These are phyloP conservation scores for Mucor velutinosus DNA, from an alignment of 371 early-diverging fungal genomes.

Conservation along the genomic window DNA sequence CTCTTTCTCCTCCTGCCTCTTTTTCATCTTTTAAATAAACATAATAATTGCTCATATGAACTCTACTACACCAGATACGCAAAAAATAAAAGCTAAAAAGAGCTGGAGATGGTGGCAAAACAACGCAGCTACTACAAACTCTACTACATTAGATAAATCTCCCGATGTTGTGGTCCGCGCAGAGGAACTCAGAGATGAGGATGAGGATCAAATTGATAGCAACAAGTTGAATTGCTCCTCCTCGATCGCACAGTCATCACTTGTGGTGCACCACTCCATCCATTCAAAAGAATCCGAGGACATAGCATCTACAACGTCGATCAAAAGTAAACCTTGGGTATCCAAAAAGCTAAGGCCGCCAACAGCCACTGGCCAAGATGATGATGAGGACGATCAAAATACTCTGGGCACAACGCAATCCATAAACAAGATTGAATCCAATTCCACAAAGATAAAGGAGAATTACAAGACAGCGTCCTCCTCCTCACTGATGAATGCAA, in stretches of 20 bases:
- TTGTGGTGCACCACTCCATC: slow-evolving; percentile 11
- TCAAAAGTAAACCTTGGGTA: slow-evolving; percentile 19
- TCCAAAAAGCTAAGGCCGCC: not conserved
- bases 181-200: not conserved
- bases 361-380: not conserved
- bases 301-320: slow-evolving; percentile 11
- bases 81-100: not conserved
- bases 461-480: not conserved
- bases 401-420: not conserved
- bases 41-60: not conserved
- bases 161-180: not conserved
- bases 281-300: slow-evolving; percentile 18
- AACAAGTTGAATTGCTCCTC: not conserved
- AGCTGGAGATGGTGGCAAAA: slow-evolving; percentile 17
- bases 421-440: not conserved
- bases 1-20: not conserved
- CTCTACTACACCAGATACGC: not conserved
- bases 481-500: not conserved
- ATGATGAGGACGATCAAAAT: slow-evolving; percentile 2
- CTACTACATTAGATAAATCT: not conserved
- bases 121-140: not conserved
- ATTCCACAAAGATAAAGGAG: not conserved
- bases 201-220: not conserved
- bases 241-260: slow-evolving; percentile 13
- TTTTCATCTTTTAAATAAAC: not conserved